A percentile compares a stretch with the other conserved stretches of the same genome.
Evolutionary conservation across 768 basidiomycete genomes (phyloP).

Genomic region (Crassisporium funariophilum): DNA sequence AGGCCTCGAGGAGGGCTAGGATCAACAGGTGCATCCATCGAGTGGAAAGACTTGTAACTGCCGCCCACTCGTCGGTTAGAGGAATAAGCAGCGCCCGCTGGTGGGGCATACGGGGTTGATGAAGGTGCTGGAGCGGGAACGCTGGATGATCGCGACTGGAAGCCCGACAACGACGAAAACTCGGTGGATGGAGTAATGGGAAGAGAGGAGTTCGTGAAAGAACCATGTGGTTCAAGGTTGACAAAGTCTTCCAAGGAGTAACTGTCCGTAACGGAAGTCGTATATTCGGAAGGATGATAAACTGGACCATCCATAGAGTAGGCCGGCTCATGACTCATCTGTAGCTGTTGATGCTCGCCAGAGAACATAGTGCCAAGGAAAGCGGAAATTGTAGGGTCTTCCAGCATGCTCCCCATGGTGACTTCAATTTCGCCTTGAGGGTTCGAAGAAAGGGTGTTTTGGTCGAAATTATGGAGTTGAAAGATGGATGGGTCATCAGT

Average conservation of each 20-base stretch:
- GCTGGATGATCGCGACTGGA: not conserved
- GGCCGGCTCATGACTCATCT: too few species aligned
- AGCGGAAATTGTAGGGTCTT: slow-evolving; percentile 4
- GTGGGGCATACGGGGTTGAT: slow-evolving; percentile 49
- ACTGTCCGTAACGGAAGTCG: too few species aligned
- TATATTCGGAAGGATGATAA: too few species aligned
- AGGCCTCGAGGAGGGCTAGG: not conserved
- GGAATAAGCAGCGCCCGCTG: slow-evolving; percentile 52
- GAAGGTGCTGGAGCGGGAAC: slow-evolving; percentile 2
- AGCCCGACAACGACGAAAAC: not conserved
- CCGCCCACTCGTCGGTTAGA: slow-evolving; percentile 56
- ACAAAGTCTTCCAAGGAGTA: slow-evolving; percentile 17
- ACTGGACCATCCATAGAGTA: too few species aligned
- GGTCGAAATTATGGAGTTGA: slow-evolving; percentile 34
- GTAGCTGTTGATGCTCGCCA: not conserved
- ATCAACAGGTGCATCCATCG: slow-evolving; percentile 23
- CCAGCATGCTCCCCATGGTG: slow-evolving; percentile 26
- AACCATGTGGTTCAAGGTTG: slow-evolving; percentile 4
- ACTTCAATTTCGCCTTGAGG: slow-evolving; percentile 43
- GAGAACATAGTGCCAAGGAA: slow-evolving; percentile 5
- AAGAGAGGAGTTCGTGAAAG: slow-evolving; percentile 3
- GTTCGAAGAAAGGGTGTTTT: slow-evolving; percentile 28
- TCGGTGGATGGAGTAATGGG: not conserved
- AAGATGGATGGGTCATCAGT: slow-evolving; percentile 38
- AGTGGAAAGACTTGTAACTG: slow-evolving; percentile 41